Base-by-base conservation (phyloP, 208 protist genomes). In the Paratrypanosoma confusum region DNA sequence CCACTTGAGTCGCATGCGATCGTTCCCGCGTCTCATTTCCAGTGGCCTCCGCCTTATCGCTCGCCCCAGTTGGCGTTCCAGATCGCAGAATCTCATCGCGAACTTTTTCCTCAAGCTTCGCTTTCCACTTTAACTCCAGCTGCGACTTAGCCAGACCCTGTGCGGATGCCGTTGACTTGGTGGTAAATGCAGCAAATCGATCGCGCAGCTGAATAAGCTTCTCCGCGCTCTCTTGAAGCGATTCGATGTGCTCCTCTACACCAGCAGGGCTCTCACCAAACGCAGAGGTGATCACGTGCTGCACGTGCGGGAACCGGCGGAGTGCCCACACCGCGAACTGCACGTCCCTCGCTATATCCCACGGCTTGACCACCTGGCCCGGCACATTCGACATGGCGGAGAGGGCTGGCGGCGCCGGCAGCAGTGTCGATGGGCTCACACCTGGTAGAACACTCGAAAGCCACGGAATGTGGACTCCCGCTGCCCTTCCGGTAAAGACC, bases 221-320 rank as follows among this genome's bases (percentile, higher is more conserved):
- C 25, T 66, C 35, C 10, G 36, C 55, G 18, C 28, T 54, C 5
- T 64, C 51, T 48, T 63, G 51, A 53, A 84, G 45, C 13, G 22
- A 53, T 20, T 39, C 51, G 2, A 63, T 27, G 40, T 68, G 66
- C 10, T 71, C 75, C 8, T 75, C 76, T 4, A 67, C 57, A 33
- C 67, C 70, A 22, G 71, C 78, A 10, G 53, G 54, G 1, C 80
- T 47, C 50, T 79, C 83, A 11, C 83, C 83, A 39, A 68, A 86
- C 26, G 40, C 37, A 38, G 34, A 40, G 23, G 59, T 48, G 14
- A 85, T 39, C 4, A 92, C 65, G n/a, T 62, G 65, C 60, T 82
- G 66, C 8, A 67, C 40, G 26, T 57, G 61, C 1, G 70, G 67
- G 26, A 65, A 50, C 35, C 51, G 44, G 23, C 57, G 45, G 39